A percentile compares a stretch with the other conserved stretches of the same genome.
phyloP scores from a whole-genome alignment of 768 basidiomycete genomes.

The Tylopilus felleus region DNA sequence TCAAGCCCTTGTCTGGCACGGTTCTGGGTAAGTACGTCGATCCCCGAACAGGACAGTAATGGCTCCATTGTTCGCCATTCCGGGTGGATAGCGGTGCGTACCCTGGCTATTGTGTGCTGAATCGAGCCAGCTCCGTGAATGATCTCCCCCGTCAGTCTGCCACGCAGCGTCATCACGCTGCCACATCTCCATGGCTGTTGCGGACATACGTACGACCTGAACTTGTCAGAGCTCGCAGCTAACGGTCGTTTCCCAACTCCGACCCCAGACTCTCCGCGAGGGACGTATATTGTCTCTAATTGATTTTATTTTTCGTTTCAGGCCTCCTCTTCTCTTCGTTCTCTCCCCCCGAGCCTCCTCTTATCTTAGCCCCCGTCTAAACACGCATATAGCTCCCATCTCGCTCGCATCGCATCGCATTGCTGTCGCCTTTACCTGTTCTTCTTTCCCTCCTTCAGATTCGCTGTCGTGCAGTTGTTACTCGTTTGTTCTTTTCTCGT shows the following conservation, averaged over 20 bases:
- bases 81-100: conserved; percentile 20
- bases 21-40: conserved; percentile 12
- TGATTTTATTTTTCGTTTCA: conserved; percentile 28
- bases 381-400: conserved; percentile 24
- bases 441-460: conserved; percentile 14
- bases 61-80: conserved; percentile 30
- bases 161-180: conserved; percentile 3
- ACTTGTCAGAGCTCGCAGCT: conserved; percentile 20
- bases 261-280: conserved; percentile 32
- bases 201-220: neutral
- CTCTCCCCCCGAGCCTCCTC: conserved; percentile 10
- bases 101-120: conserved; percentile 25
- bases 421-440: conserved; percentile 28
- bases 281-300: conserved; percentile 23
- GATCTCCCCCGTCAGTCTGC: neutral
- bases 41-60: conserved; percentile 8
- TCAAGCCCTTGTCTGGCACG: conserved; percentile 1
- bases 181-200: neutral
- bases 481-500: conserved; percentile 23
- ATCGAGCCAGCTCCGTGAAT: conserved; percentile 13
- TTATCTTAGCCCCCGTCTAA: conserved; percentile 34
- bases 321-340: conserved; percentile 13
- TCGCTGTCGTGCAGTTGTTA: conserved; percentile 33
- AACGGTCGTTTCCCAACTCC: conserved; percentile 30
- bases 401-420: conserved; percentile 34